These are phyloP conservation scores for Isatis tinctoria DNA, from an alignment of 345 rosid genomes.

Conservation along the genomic window DNA sequence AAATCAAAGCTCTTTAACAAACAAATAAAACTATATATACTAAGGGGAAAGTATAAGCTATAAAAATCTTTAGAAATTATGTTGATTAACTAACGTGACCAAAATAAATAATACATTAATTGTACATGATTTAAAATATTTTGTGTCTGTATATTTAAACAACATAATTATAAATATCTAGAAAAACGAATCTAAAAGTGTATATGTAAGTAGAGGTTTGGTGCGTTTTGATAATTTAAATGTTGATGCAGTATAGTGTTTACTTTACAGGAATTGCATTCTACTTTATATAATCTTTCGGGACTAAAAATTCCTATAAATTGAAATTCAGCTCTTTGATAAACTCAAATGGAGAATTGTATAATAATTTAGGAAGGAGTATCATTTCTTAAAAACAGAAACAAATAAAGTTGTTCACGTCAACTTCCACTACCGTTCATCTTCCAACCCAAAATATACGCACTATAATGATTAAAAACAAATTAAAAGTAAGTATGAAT, in stretches of 20 bases:
- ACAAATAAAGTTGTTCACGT: slow-evolving; percentile 11
- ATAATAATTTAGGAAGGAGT: not conserved
- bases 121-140: too few relatives aligned
- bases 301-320: not conserved
- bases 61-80: too few relatives aligned
- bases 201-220: not conserved
- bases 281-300: not conserved
- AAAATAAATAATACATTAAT: too few relatives aligned
- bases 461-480: not conserved
- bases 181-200: too few relatives aligned
- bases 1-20: not conserved
- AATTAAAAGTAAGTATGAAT: not conserved
- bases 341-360: not conserved
- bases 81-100: too few relatives aligned
- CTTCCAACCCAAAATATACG: slow-evolving; percentile 3
- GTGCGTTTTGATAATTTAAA: not conserved
- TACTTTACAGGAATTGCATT: not conserved
- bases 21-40: too few relatives aligned
- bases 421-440: slow-evolving; percentile 16
- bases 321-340: not conserved
- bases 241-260: not conserved
- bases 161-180: too few relatives aligned
- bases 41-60: too few relatives aligned
- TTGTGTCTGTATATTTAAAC: too few relatives aligned
- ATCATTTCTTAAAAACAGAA: not conserved